phyloP scores from a whole-genome alignment of 129 eudicot genomes.

The Tanacetum coccineum region DNA sequence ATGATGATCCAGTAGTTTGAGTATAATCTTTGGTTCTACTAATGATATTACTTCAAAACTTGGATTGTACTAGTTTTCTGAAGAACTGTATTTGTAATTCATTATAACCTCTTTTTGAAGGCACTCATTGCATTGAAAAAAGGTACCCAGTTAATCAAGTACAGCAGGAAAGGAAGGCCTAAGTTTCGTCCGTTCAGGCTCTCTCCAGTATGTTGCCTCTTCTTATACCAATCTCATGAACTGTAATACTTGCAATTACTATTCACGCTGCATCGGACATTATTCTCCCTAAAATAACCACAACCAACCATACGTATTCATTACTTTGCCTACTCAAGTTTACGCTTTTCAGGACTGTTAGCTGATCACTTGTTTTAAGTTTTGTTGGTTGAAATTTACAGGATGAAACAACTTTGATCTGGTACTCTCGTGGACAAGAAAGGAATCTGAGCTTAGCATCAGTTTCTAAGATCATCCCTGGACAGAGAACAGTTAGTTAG shows the following conservation, averaged over 20 bases:
- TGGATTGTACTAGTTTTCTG: no score
- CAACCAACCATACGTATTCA: not conserved
- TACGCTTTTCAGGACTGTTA: no score
- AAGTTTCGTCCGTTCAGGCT: slow-evolving; percentile 74
- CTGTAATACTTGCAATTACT: not conserved
- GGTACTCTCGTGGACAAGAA: slow-evolving; percentile 68
- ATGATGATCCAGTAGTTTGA: no score
- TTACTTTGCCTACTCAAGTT: not conserved
- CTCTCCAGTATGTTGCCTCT: slow-evolving; percentile 50
- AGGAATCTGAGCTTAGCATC: slow-evolving; percentile 59
- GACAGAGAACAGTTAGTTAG: slow-evolving; percentile 87
- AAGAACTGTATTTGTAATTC: not conserved
- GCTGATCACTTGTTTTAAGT: not conserved
- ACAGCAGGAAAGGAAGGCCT: slow-evolving; percentile 75
- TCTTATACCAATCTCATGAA: slow-evolving; percentile 16
- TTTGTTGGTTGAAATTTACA: slow-evolving; percentile 21
- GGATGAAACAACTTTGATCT: slow-evolving; percentile 70
- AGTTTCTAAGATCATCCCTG: slow-evolving; percentile 61
- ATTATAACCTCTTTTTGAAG: slow-evolving; percentile 32
- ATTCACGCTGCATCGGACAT: slow-evolving; percentile 1
- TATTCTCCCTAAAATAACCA: not conserved
- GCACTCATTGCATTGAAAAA: slow-evolving; percentile 72
- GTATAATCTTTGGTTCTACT: no score
- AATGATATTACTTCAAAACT: no score
- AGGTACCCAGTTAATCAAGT: slow-evolving; percentile 74